Conservation (phyloP, 2,329 filamentous ascomycete genomes). For the Chalara sp. region DNA sequence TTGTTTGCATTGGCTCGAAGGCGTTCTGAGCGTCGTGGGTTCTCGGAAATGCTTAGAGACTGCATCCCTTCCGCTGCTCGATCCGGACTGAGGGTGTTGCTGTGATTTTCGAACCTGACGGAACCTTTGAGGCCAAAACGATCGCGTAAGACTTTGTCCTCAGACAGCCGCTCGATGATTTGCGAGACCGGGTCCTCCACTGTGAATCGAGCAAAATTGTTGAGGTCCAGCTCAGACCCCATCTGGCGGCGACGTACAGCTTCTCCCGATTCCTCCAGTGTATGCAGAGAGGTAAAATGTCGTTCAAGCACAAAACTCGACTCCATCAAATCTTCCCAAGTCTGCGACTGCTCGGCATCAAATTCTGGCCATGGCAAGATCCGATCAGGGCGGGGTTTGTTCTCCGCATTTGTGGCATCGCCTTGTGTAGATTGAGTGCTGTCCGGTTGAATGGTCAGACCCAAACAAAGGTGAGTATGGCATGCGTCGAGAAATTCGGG, state of each 20-base stretch:
- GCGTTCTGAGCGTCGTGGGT: neutral
- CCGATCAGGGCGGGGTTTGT: constrained; percentile 28
- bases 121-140: neutral
- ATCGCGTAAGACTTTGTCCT: neutral
- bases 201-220: neutral
- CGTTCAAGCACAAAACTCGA: neutral
- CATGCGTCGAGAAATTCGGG: no score
- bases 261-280: neutral
- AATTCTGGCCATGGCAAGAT: constrained; percentile 33
- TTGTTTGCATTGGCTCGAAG: neutral
- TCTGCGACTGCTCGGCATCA: constrained; percentile 23
- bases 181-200: neutral
- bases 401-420: constrained; percentile 26
- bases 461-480: no score
- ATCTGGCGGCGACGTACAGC: neutral
- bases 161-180: neutral
- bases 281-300: neutral
- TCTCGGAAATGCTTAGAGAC: neutral
- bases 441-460: no score
- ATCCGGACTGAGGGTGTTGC: neutral
- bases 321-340: constrained; percentile 23
- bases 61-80: neutral
- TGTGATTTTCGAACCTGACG: neutral
- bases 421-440: constrained; percentile 28
- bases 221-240: neutral